Evolutionary conservation across 2,329 filamentous ascomycete genomes (phyloP).

Genomic region (Clarireedia homoeocarpa): DNA sequence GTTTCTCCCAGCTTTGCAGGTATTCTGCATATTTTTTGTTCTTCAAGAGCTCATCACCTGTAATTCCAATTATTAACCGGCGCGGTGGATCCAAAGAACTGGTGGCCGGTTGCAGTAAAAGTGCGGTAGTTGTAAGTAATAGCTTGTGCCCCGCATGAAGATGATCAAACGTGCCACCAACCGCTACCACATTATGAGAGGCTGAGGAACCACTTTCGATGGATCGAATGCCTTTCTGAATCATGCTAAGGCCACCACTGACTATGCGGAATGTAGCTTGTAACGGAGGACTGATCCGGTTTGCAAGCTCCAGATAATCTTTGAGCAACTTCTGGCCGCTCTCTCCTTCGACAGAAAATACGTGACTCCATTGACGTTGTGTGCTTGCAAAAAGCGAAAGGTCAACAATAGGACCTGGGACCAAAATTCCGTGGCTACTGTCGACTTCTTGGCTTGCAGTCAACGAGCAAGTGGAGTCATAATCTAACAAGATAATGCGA

Average conservation of each 20-base stretch:
- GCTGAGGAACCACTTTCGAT: conserved; percentile 12
- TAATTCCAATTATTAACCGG: conserved; percentile 75
- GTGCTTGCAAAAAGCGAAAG: conserved; percentile 44
- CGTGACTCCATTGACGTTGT: conserved; percentile 51
- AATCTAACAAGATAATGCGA: conserved; percentile 65
- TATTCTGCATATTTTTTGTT: conserved; percentile 84
- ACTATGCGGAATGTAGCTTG: conserved; percentile 45
- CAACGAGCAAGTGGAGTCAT: conserved; percentile 38
- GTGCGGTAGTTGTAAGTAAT: conserved; percentile 78
- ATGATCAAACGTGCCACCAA: conserved; percentile 95
- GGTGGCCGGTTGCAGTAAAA: conserved; percentile 52
- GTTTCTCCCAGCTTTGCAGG: conserved; percentile 71
- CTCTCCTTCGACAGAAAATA: conserved; percentile 62
- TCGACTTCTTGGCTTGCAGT: conserved; percentile 18
- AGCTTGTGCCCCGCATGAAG: conserved; percentile 93
- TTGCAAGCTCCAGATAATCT: conserved; percentile 40
- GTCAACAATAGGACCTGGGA: conserved; percentile 32
- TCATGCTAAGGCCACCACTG: conserved; percentile 44
- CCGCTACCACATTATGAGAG: conserved; percentile 56
- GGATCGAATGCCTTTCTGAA: conserved; percentile 18
- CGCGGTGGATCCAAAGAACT: conserved; percentile 34
- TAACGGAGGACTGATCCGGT: conserved; percentile 39
- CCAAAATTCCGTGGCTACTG: conserved; percentile 17
- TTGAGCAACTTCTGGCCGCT: conserved; percentile 51
- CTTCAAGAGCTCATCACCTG: conserved; percentile 74